These are phyloP conservation scores for Rhizopus sp. DNA, from an alignment of 371 early-diverging fungal genomes.

Conservation along the genomic window DNA sequence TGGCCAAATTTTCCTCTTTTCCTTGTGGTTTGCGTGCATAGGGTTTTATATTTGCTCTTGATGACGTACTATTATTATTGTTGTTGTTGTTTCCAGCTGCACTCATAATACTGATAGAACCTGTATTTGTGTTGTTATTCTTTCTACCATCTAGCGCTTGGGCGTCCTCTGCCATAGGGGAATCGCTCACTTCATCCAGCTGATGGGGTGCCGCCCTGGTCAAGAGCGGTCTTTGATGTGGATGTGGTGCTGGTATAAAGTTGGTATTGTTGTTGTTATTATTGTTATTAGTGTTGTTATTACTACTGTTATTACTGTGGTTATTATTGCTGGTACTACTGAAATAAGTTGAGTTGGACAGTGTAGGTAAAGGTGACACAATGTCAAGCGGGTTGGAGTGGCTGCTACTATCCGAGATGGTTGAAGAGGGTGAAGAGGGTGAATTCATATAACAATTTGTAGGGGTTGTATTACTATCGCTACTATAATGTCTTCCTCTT, in stretches of 20 bases:
- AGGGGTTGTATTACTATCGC: constrained; percentile 21
- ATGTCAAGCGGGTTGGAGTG: constrained; percentile 27
- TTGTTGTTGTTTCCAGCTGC: too few species aligned
- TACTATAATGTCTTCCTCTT: constrained; percentile 18
- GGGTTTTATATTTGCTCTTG: too few species aligned
- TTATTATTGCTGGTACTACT: background rate
- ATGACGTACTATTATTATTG: too few species aligned
- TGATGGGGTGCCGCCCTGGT: constrained; percentile 9
- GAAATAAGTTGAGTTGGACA: background rate
- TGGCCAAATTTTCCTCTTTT: constrained; percentile 45
- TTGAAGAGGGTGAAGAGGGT: constrained; percentile 42
- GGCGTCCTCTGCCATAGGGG: constrained; percentile 25
- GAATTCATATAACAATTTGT: constrained; percentile 27
- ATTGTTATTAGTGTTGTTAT: background rate
- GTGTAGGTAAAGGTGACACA: constrained; percentile 12
- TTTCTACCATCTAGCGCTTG: constrained; percentile 6
- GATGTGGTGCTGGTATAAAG: constrained; percentile 9
- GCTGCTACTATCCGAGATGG: constrained; percentile 39
- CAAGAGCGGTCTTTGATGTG: constrained; percentile 11
- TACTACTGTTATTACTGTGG: background rate
- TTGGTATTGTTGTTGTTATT: constrained; percentile 8
- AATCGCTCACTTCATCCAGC: constrained; percentile 6
- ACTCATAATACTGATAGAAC: constrained; percentile 13
- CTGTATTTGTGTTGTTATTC: background rate
- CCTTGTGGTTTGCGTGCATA: constrained; percentile 27